Evolutionary conservation across 495 filamentous ascomycete genomes (phyloP).

Genomic region (Penicillium angulare): DNA sequence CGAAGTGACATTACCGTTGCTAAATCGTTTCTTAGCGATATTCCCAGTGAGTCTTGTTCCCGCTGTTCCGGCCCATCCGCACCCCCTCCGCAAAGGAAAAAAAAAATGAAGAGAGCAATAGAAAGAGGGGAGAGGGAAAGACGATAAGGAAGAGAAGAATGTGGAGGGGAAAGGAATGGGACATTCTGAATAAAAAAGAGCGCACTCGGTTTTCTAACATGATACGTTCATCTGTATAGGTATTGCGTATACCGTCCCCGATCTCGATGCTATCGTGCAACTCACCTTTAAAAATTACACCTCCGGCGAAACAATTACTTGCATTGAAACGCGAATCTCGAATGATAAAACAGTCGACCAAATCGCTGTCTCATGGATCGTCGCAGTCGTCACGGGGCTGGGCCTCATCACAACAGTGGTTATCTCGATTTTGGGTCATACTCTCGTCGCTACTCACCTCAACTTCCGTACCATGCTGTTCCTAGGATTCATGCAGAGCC

Average conservation of each 20-base stretch:
- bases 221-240: conserved; percentile 25
- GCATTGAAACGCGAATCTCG: conserved; percentile 81
- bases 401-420: conserved; percentile 78
- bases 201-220: neutral
- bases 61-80: too few species aligned
- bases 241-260: conserved; percentile 86
- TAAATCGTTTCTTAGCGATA: conserved; percentile 51
- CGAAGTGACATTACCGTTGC: conserved; percentile 60
- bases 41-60: conserved; percentile 58
- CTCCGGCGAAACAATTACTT: conserved; percentile 64
- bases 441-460: conserved; percentile 93
- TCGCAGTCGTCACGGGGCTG: conserved; percentile 79
- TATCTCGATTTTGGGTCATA: conserved; percentile 76
- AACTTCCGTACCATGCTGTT: conserved; percentile 90
- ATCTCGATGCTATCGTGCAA: conserved; percentile 81
- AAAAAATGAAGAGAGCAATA: too few species aligned
- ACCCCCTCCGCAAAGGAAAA: too few species aligned
- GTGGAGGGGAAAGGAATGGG: neutral
- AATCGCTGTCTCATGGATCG: conserved; percentile 80
- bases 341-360: conserved; percentile 93
- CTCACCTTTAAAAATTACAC: conserved; percentile 68
- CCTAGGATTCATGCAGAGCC: conserved; percentile 92
- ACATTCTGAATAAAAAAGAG: too few species aligned
- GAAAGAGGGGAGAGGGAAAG: too few species aligned
- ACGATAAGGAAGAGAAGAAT: neutral